A percentile compares a stretch with the other conserved stretches of the same genome.
Evolutionary conservation across 1,139 yeast species (phyloP).

Genomic region (Suhomyces choctaworum): DNA sequence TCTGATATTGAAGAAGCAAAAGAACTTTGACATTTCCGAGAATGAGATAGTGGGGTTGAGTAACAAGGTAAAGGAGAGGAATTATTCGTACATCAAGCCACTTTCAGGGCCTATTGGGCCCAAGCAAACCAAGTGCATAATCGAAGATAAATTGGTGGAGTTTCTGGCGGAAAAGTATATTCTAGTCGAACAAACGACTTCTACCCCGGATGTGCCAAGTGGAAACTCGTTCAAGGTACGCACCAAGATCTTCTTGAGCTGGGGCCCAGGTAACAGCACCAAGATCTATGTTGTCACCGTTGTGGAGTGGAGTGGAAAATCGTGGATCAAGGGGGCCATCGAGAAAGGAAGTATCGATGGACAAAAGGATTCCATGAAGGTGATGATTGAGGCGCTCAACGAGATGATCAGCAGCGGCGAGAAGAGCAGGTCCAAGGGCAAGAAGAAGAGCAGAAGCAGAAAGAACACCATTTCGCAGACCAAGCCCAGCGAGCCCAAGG

Average conservation of each 20-base stretch:
- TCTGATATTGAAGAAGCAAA: conserved; percentile 61
- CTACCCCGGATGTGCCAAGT: conserved; percentile 94
- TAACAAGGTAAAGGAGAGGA: conserved; percentile 43
- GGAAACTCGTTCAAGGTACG: conserved; percentile 79
- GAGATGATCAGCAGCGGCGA: conserved; percentile 33
- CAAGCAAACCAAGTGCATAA: conserved; percentile 82
- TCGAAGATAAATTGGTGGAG: conserved; percentile 68
- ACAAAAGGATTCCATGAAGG: conserved; percentile 69
- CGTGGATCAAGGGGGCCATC: conserved; percentile 88
- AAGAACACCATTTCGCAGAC: conserved; percentile 19
- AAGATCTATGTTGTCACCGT: conserved; percentile 60
- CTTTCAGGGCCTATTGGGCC: conserved; percentile 87
- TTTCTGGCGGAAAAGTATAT: conserved; percentile 60
- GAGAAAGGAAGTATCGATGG: conserved; percentile 94
- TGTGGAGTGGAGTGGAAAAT: conserved; percentile 89
- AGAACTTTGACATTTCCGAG: conserved; percentile 65
- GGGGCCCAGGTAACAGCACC: conserved; percentile 77
- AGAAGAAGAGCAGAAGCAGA: conserved; percentile 27
- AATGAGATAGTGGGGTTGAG: conserved; percentile 44
- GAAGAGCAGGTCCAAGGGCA: conserved; percentile 18
- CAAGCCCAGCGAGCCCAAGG: conserved; percentile 12
- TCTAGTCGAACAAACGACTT: conserved; percentile 64
- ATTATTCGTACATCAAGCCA: conserved; percentile 77
- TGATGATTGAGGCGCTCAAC: conserved; percentile 59
- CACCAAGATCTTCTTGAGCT: conserved; percentile 65